Conservation (phyloP, 2,329 filamentous ascomycete species). For the Trichoderma sp. region DNA sequence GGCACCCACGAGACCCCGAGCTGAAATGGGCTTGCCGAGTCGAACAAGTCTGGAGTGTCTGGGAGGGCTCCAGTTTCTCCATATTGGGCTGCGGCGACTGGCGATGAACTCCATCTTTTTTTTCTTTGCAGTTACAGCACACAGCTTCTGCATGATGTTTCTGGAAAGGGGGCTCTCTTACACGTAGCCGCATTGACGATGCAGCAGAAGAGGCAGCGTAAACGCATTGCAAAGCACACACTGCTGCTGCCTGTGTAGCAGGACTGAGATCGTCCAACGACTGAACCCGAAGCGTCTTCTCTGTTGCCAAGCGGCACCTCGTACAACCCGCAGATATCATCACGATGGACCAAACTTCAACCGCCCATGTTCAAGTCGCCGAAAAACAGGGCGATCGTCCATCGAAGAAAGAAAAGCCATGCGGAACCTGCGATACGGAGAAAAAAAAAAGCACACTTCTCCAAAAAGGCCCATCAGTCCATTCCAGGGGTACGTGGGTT, state of each 20-base stretch:
- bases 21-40: constrained; percentile 2
- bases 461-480: too few species aligned
- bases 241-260: too few species aligned
- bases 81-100: constrained; percentile 3
- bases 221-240: too few species aligned
- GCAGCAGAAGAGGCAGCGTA: not conserved
- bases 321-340: not conserved
- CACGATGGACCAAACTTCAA: not conserved
- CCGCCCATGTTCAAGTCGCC: constrained; percentile 1
- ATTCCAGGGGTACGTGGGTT: not conserved
- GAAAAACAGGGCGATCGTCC: not conserved
- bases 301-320: too few species aligned
- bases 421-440: constrained; percentile 23
- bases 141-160: constrained; percentile 9
- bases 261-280: too few species aligned
- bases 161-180: constrained; percentile 5
- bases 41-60: too few species aligned
- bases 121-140: too few species aligned
- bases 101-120: constrained; percentile 6
- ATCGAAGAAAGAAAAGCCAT: not conserved
- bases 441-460: constrained; percentile 12
- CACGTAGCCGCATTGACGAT: not conserved
- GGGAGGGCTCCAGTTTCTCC: not conserved
- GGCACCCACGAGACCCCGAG: constrained; percentile 16
- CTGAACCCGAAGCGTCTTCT: too few species aligned